These are phyloP conservation scores for Alternaria hordeiaustralica DNA, from an alignment of 2,329 filamentous ascomycete species.

Conservation along the genomic window DNA sequence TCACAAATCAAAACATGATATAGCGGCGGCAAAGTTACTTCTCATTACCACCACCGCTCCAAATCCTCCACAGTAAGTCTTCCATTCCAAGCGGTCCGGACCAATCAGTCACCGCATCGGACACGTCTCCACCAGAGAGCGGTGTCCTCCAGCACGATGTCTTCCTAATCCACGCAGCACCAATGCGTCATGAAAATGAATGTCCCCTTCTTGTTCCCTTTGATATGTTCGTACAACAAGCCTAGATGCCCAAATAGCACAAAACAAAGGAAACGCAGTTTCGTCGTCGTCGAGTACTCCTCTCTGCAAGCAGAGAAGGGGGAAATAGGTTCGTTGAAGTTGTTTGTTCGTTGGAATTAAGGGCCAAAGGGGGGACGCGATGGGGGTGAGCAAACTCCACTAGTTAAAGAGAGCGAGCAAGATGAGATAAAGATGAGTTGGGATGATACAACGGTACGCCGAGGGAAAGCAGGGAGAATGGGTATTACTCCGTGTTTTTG, in stretches of 20 bases:
- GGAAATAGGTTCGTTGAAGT: slow-evolving; percentile 17
- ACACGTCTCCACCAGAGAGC: slow-evolving; percentile 26
- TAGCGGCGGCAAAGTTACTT: slow-evolving; percentile 37
- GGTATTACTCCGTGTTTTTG: slow-evolving; percentile 43
- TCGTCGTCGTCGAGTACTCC: slow-evolving; percentile 42
- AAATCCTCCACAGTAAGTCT: slow-evolving; percentile 29
- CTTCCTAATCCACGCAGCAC: slow-evolving; percentile 27
- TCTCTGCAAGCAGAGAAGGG: slow-evolving; percentile 30
- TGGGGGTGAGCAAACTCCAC: slow-evolving; percentile 38
- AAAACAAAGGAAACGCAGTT: slow-evolving; percentile 46
- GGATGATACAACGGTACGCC: slow-evolving; percentile 36
- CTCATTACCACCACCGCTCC: slow-evolving; percentile 42
- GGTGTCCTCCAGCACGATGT: slow-evolving; percentile 33
- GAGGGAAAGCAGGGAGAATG: slow-evolving; percentile 29
- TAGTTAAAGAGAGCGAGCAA: slow-evolving; percentile 19
- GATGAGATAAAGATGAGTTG: slow-evolving; percentile 17
- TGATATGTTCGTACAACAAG: slow-evolving; percentile 14
- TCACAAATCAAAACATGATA: slow-evolving; percentile 9
- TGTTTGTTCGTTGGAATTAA: slow-evolving; percentile 11
- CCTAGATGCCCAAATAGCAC: slow-evolving; percentile 13
- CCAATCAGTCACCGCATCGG: slow-evolving; percentile 31
- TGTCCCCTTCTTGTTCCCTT: slow-evolving; percentile 20
- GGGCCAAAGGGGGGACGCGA: slow-evolving; percentile 21
- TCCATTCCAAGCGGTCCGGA: slow-evolving; percentile 34
- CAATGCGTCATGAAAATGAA: slow-evolving; percentile 26